Evolutionary conservation across 495 filamentous ascomycete species (phyloP), one percentile per base, ranked within the genome.

Genomic region (Lophiostoma macrostomum): DNA sequence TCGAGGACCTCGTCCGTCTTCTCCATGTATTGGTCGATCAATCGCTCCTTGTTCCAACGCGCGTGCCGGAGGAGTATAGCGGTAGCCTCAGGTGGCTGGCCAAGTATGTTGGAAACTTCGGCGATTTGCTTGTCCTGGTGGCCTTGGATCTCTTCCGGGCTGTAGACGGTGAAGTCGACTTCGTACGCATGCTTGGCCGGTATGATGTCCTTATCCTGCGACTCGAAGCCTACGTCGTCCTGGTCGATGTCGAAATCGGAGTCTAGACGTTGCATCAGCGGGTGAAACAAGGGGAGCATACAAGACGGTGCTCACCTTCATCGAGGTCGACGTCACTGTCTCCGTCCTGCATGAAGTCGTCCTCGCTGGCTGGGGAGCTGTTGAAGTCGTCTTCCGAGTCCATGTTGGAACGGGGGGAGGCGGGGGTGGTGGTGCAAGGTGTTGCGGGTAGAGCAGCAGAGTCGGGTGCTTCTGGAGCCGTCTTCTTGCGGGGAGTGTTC

Each of bases 371-470:
- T 58, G 83, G 76, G 52, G 84, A 83, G 44, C 87, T 94, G 79
- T 95, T 87, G 67, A 91, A 90, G 57, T 97, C 93, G 67, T 97
- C 91, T 58, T 97, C 93, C 11, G 93, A 96, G 66, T 96, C 91
- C 93, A 97, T 97, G 54, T 72, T 74, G 53, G n/a, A n/a, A n/a
- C n/a, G n/a, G n/a, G n/a, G n/a, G n/a, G n/a, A n/a, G n/a, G 75
- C 73, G 14, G 74, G 82, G 61, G 71, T 72, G 39, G 75, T 75
- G 27, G 82, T 88, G 43, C 77, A 71, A 23, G 85, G 84, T n/a
- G 82, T 81, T 18, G 79, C 75, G 14, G 81, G 79, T 16, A 69
- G 53, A 4, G 45, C 53, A 38, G 63, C 44, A 20, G 60, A 38
- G 20, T 71, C 67, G 49, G 72, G 61, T 53, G 69, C 67, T 45